Percentiles rank a stretch among this genome's conserved stretches.
Conservation (phyloP, 805 yeast genomes). For the Pichia sporocuriosa region DNA sequence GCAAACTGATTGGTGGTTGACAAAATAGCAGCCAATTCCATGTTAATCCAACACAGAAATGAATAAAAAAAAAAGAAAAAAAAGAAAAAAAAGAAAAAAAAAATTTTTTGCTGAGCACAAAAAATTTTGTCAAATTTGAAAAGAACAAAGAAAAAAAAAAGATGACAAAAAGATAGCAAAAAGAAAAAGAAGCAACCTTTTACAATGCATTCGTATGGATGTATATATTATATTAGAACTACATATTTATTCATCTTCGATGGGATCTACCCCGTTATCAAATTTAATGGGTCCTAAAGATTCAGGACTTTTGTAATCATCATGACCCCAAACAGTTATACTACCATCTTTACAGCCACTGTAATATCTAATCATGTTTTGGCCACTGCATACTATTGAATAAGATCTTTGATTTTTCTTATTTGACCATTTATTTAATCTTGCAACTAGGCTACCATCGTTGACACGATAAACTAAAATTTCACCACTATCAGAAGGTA, state of each 20-base stretch:
- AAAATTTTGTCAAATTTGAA: no score
- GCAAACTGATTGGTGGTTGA: no score
- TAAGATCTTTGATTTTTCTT: constrained; percentile 39
- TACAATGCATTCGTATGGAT: no score
- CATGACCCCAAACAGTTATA: constrained; percentile 51
- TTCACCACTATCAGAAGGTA: constrained; percentile 75
- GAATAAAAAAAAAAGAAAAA: no score
- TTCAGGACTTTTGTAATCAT: constrained; percentile 14
- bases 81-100: no score
- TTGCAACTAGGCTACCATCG: constrained; percentile 57
- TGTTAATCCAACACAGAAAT: no score
- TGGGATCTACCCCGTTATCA: constrained; percentile 17
- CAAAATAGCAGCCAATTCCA: no score
- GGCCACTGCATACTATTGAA: constrained; percentile 44
- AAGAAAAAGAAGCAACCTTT: no score
- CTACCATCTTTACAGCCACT: constrained; percentile 67
- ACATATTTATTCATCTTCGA: background rate
- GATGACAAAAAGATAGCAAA: no score
- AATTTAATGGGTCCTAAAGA: constrained; percentile 11
- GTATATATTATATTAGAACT: no score
- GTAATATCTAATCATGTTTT: constrained; percentile 38
- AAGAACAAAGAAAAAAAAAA: no score
- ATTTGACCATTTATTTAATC: constrained; percentile 37
- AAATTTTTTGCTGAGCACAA: no score
- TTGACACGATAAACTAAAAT: constrained; percentile 48